Base-by-base conservation (phyloP, 176 grass and related monocot species). In the Stipa capillata region DNA sequence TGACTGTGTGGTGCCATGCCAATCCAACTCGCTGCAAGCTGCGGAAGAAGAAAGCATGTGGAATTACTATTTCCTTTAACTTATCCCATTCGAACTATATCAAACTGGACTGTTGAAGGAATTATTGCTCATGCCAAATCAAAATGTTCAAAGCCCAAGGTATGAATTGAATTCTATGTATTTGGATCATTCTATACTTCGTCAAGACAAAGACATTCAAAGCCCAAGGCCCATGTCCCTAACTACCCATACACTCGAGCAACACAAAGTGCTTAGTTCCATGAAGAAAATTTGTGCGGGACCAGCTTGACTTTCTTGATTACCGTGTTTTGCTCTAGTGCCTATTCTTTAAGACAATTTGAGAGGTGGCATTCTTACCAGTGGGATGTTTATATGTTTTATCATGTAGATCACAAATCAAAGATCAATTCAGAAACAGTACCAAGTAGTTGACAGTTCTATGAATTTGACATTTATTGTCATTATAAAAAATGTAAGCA, bases 31-130 rank as follows among this genome's bases (percentile, higher is more conserved):
- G 81, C 81, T 17, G 81, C 81, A 83, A 23, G 58, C 81, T 31
- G 7, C 43, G 81, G 81, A 65, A 83, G 58, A 65, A 83, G 59
- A 75, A 83, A 83, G 34, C 33, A 65, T 44, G 70, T 83, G 57
- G 81, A 83, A 17, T 18, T 83, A 40, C 81, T 75, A 32, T 83
- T 83, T 44, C 44, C 81, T 53, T 83, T 42, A 39, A 65, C 81
- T 43, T 83, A 45, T 65, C 70, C 70, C 3, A 65, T 83, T 54
- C 45, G 20, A 55, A 29, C 70, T 64, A 48, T 83, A 48, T 24
- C 81, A 54, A 65, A 65, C 18, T 65, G 81, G 70, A 83, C 44
- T 64, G 70, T 83, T 32, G 81, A 74, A 16, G 69, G 81, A 65
- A 75, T 83, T 74, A 12, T 83, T 65, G 36, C 70, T 41, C 35